These are phyloP conservation scores for Bombardia bombarda DNA, from an alignment of 495 filamentous ascomycete genomes.

Conservation along the genomic window DNA sequence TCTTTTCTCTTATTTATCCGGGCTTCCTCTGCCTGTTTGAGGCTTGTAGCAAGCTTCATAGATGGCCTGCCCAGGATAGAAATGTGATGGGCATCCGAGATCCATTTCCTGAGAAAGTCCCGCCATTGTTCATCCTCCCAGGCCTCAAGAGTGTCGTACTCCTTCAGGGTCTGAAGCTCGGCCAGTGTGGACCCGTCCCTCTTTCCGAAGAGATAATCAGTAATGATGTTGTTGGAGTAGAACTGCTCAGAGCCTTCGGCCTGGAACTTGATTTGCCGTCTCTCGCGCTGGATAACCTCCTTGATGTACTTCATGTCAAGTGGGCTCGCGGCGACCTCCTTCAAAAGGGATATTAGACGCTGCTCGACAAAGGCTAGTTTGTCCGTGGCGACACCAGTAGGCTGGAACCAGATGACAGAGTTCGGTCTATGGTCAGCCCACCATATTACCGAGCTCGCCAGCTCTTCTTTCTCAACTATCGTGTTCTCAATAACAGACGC, in stretches of 20 bases:
- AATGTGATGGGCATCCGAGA: constrained; percentile 77
- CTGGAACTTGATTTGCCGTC: constrained; percentile 67
- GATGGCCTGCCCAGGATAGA: constrained; percentile 85
- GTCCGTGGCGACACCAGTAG: constrained; percentile 79
- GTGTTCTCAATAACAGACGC: constrained; percentile 85
- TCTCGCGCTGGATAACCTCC: constrained; percentile 74
- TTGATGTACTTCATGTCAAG: constrained; percentile 83
- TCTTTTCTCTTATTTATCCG: constrained; percentile 47
- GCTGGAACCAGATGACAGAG: constrained; percentile 70
- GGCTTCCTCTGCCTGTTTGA: constrained; percentile 63
- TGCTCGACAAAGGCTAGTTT: constrained; percentile 77
- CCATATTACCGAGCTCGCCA: constrained; percentile 75
- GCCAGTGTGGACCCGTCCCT: constrained; percentile 74
- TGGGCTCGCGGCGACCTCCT: constrained; percentile 67
- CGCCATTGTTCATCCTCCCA: constrained; percentile 86
- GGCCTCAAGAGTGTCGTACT: constrained; percentile 66
- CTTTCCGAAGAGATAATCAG: constrained; percentile 84
- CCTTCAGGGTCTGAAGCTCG: constrained; percentile 56
- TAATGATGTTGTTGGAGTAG: constrained; percentile 74
- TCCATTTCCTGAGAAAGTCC: constrained; percentile 70
- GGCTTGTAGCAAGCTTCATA: constrained; percentile 55
- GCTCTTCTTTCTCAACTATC: constrained; percentile 87
- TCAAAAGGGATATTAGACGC: constrained; percentile 74
- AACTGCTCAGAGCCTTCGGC: constrained; percentile 68
- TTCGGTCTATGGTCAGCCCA: constrained; percentile 70